Evolutionary conservation across 257 asterid genomes (phyloP).

Genomic region (Ballota nigra): DNA sequence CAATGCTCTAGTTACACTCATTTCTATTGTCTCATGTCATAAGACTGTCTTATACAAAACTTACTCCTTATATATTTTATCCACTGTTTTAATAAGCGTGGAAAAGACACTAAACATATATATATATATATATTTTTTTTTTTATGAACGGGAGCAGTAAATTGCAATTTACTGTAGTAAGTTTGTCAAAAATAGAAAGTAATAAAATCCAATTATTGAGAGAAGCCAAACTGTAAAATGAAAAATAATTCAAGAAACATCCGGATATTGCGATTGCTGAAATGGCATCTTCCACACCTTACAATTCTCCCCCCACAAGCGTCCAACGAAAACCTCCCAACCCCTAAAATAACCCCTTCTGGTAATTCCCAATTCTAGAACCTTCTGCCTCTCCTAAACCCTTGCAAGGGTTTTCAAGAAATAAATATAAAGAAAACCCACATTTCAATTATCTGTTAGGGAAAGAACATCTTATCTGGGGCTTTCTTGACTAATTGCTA

Average conservation of each 20-base stretch:
- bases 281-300: slow-evolving; percentile 58
- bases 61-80: too few relatives aligned
- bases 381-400: slow-evolving; percentile 57
- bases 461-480: slow-evolving; percentile 20
- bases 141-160: too few relatives aligned
- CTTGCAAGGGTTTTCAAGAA: slow-evolving; percentile 22
- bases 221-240: not conserved
- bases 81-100: too few relatives aligned
- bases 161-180: too few relatives aligned
- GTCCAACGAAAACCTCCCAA: slow-evolving; percentile 33
- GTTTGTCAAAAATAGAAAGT: too few relatives aligned
- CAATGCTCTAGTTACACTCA: too few relatives aligned
- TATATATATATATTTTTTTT: too few relatives aligned
- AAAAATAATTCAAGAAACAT: not conserved
- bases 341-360: not conserved
- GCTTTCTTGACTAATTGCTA: slow-evolving; percentile 17
- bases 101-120: too few relatives aligned
- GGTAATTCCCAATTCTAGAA: slow-evolving; percentile 51
- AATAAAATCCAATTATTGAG: too few relatives aligned
- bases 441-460: slow-evolving; percentile 14
- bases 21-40: too few relatives aligned
- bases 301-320: slow-evolving; percentile 36
- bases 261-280: slow-evolving; percentile 48
- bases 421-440: not conserved
- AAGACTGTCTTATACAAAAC: too few relatives aligned